Conservation (phyloP, 148 eudicot species). For the Rhododendron williamsianum region DNA sequence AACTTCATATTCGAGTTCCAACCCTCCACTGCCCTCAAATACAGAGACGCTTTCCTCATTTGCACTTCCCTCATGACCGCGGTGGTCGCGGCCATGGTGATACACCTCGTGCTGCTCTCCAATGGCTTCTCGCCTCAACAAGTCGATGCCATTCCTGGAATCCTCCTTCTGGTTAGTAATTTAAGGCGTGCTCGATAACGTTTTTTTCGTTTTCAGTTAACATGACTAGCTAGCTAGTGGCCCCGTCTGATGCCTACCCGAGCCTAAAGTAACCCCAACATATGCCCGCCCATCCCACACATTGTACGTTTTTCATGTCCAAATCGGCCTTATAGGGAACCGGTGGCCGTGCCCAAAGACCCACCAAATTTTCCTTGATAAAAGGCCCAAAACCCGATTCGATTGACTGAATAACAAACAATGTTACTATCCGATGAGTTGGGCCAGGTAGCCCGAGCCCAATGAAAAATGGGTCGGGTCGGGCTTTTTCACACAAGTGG, state of each 20-base stretch:
- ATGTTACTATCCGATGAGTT: neutral
- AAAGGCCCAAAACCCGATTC: neutral
- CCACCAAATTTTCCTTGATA: neutral
- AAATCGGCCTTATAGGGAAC: neutral
- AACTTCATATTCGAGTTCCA: conserved; percentile 87
- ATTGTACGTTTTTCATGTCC: too few species aligned
- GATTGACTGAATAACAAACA: neutral
- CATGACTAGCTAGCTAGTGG: neutral
- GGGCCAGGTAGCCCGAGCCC: neutral
- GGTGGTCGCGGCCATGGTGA: conserved; percentile 73
- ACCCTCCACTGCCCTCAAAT: conserved; percentile 63
- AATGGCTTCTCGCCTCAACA: conserved; percentile 46
- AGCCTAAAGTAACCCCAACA: neutral
- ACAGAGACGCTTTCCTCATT: conserved; percentile 82
- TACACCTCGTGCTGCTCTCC: conserved; percentile 75
- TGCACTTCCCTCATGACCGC: conserved; percentile 85
- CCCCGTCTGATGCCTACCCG: neutral
- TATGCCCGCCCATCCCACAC: neutral
- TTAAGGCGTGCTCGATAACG: neutral
- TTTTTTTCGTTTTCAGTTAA: neutral
- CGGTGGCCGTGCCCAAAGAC: neutral
- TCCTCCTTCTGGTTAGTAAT: conserved; percentile 63
- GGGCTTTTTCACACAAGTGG: neutral
- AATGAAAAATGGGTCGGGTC: neutral
- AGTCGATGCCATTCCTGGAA: conserved; percentile 70